phyloP scores from a whole-genome alignment of 495 filamentous ascomycete genomes.

The Aspergillus avenaceus region DNA sequence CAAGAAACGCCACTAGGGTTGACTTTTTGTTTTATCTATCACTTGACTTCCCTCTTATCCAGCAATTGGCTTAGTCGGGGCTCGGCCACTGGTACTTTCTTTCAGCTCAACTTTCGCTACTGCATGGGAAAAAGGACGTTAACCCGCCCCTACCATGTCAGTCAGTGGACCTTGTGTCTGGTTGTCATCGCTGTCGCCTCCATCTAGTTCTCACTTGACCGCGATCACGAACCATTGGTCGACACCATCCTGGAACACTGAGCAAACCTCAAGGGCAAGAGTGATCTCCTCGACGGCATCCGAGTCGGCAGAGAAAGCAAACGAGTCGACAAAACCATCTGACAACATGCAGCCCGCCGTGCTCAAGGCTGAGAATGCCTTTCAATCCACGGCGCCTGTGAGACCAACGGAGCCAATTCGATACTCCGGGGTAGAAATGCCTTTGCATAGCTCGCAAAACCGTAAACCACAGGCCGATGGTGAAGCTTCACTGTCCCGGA shows the following conservation, averaged over 20 bases:
- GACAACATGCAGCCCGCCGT: conserved; percentile 30
- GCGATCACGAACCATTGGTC: conserved; percentile 31
- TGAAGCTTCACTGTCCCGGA: conserved; percentile 9
- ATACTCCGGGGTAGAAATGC: conserved; percentile 19
- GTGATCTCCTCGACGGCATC: conserved; percentile 19
- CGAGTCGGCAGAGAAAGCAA: conserved; percentile 20
- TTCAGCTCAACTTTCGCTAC: background rate
- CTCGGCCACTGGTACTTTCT: background rate
- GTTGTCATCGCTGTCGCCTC: conserved; percentile 35
- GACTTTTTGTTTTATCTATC: background rate
- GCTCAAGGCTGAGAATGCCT: conserved; percentile 36
- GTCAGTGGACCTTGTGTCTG: conserved; percentile 41
- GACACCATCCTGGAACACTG: conserved; percentile 28
- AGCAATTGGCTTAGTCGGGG: background rate
- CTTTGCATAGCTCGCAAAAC: conserved; percentile 1
- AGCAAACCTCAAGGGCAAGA: conserved; percentile 22
- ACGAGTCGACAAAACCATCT: conserved; percentile 14
- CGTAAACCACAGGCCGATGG: conserved; percentile 7
- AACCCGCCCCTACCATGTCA: conserved; percentile 33
- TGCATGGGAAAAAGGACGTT: conserved; percentile 17
- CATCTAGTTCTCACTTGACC: conserved; percentile 33
- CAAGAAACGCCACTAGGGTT: background rate
- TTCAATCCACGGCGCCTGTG: conserved; percentile 15
- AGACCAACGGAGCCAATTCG: conserved; percentile 11
- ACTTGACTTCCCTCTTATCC: background rate